Evolutionary conservation across 148 eudicot species (phyloP), one percentile per base, ranked within the genome.

Genomic region (Drosera capensis): DNA sequence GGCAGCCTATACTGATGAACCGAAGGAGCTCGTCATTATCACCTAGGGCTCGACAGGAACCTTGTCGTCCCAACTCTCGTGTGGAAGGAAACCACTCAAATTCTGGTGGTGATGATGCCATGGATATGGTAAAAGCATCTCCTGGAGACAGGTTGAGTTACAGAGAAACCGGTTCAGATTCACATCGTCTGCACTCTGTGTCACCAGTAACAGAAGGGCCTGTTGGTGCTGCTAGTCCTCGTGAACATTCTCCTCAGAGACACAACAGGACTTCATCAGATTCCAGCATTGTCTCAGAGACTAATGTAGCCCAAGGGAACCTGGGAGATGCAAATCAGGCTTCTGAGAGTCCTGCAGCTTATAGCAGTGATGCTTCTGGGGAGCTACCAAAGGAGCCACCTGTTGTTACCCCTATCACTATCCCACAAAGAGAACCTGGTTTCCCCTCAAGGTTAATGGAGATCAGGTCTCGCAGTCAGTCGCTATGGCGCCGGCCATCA

Each of bases 41-140:
- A 12, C 54, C 68, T 64, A 74, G 58, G 46, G 34, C 50, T 51
- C 71, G 24, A 43, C 62, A 53, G 7, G 63, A 64, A 38, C 66
- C 82, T 20, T 59, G 63, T 43, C 79, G 76, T 65, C 71, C 73
- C 6, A 80, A 60, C 23, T 67, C 80, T 36, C 62, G 72, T 49
- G 68, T 77, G 5, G 93, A 78, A 35, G 78, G 70, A 63, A 70
- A 83, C 40, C 63, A 68, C 47, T 56, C 70, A 41, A 64, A 39
- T 25, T 44, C 40, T 18, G 50, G 52, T 58, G 70, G 55, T 42
- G 72, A 70, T 54, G 82, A 58, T 54, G 71, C 43, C 6, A 43
- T 63, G 30, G 80, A 68, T 54, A 48, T 59, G 39, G 75, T 54
- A 25, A 68, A 66, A 45, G 46, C 62, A 14, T 65, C 83, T 21